Conservation (phyloP, 805 yeast species). For the Ogataea salicorniae region DNA sequence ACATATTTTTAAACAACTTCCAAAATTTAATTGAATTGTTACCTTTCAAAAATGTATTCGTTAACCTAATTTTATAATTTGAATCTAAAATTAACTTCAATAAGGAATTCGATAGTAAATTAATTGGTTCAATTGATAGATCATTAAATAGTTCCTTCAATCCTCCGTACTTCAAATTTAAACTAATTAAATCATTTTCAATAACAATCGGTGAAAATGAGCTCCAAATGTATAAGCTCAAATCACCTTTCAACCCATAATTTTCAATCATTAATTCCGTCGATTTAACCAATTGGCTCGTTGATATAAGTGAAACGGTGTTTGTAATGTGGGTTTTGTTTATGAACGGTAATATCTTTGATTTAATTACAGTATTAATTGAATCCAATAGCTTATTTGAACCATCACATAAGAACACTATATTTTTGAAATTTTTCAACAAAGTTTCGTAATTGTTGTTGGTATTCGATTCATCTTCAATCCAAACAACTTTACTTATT, state of each 20-base stretch:
- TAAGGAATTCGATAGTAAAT: slow-evolving; percentile 44
- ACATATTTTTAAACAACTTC: slow-evolving; percentile 33
- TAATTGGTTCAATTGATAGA: slow-evolving; percentile 41
- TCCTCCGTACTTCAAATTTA: slow-evolving; percentile 35
- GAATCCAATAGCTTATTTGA: slow-evolving; percentile 7
- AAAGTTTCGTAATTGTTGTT: slow-evolving; percentile 16
- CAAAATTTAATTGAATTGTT: slow-evolving; percentile 45
- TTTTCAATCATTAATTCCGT: slow-evolving; percentile 18
- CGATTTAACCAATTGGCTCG: slow-evolving; percentile 10
- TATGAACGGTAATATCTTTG: slow-evolving; percentile 14
- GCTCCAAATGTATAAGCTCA: slow-evolving; percentile 22
- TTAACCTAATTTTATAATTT: slow-evolving; percentile 41
- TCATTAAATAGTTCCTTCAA: slow-evolving; percentile 39
- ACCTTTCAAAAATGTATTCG: slow-evolving; percentile 59
- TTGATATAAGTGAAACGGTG: slow-evolving; percentile 15
- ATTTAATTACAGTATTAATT: slow-evolving; percentile 10
- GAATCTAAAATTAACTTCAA: slow-evolving; percentile 38
- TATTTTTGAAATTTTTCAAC: slow-evolving; percentile 13
- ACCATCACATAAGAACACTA: slow-evolving; percentile 22
- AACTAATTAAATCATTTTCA: slow-evolving; percentile 38
- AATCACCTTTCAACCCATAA: slow-evolving; percentile 24
- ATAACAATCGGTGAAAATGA: slow-evolving; percentile 17
- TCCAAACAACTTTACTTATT: slow-evolving; percentile 27
- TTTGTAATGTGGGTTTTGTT: not conserved
- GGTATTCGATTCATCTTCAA: slow-evolving; percentile 14